phyloP scores from a whole-genome alignment of 768 basidiomycete species.

The Pleurotus sapidus region DNA sequence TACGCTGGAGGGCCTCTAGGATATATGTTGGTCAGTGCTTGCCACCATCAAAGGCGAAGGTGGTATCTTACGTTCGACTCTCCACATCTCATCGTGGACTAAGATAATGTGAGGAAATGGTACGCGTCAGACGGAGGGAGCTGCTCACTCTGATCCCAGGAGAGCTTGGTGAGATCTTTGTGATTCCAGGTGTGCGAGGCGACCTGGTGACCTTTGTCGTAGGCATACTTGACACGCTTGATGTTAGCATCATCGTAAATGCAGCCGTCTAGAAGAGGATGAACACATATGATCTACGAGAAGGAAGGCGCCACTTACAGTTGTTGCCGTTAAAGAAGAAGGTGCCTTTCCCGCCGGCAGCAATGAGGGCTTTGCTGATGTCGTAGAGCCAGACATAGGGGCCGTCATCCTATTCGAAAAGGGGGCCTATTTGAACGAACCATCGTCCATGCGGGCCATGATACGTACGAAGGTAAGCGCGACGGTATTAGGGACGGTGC shows the following conservation, averaged over 20 bases:
- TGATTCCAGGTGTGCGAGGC: constrained; percentile 31
- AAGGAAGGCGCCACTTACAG: neutral
- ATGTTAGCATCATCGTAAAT: constrained; percentile 11
- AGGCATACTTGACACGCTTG: constrained; percentile 12
- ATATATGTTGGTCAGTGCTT: neutral
- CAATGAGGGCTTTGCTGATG: constrained; percentile 13
- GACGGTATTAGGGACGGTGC: neutral
- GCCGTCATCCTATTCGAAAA: neutral
- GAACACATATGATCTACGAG: too few relatives aligned
- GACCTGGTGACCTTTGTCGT: constrained; percentile 12
- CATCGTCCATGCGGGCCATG: neutral
- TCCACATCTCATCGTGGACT: constrained; percentile 23
- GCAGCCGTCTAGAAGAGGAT: constrained; percentile 7
- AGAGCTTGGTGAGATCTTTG: constrained; percentile 17
- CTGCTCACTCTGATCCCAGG: constrained; percentile 18
- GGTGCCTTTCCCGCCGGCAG: constrained; percentile 16
- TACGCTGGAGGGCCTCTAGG: constrained; percentile 30
- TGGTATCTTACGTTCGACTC: constrained; percentile 13
- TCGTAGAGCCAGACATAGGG: constrained; percentile 7
- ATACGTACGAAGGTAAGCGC: neutral
- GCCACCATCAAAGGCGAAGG: constrained; percentile 1
- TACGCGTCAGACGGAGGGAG: neutral
- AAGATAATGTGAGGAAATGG: neutral
- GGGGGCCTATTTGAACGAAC: neutral
- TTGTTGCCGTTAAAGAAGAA: constrained; percentile 17